These are phyloP conservation scores for Paraphoma chrysanthemicola DNA, from an alignment of 2,329 filamentous ascomycete genomes.

Conservation along the genomic window DNA sequence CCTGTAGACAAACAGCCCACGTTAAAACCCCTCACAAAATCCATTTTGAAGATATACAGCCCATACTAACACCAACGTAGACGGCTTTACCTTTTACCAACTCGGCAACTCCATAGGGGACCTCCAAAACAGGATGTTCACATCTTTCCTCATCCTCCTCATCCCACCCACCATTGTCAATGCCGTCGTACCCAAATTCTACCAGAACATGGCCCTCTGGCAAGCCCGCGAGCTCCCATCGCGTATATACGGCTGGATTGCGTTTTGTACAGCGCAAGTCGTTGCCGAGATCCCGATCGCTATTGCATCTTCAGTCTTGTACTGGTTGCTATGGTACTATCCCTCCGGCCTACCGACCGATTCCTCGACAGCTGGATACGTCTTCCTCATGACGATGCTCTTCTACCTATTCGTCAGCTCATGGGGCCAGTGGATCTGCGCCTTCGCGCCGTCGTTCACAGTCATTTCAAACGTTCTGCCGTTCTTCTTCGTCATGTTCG, in stretches of 20 bases:
- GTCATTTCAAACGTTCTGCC: conserved; percentile 77
- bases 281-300: conserved; percentile 76
- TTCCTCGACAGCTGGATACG: conserved; percentile 72
- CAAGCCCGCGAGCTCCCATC: conserved; percentile 75
- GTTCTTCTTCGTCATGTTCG: conserved; percentile 82
- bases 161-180: conserved; percentile 77
- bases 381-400: conserved; percentile 78
- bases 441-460: conserved; percentile 79
- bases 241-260: conserved; percentile 74
- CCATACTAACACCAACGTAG: neutral
- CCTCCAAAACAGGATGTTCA: conserved; percentile 82
- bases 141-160: conserved; percentile 64
- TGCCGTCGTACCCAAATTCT: conserved; percentile 78
- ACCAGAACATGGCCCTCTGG: conserved; percentile 74
- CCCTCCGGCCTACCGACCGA: conserved; percentile 73
- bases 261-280: conserved; percentile 69
- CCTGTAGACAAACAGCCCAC: too few species aligned
- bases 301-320: conserved; percentile 69
- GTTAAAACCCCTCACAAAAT: too few species aligned
- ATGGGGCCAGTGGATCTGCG: conserved; percentile 86
- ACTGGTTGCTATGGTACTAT: conserved; percentile 80
- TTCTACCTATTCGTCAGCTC: conserved; percentile 78
- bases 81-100: conserved; percentile 79
- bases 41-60: neutral
- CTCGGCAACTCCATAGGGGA: conserved; percentile 70